Percentiles rank a stretch among this genome's conserved stretches.
These are phyloP conservation scores for Calycina marina DNA, from an alignment of 2,329 filamentous ascomycete species.

Conservation along the genomic window DNA sequence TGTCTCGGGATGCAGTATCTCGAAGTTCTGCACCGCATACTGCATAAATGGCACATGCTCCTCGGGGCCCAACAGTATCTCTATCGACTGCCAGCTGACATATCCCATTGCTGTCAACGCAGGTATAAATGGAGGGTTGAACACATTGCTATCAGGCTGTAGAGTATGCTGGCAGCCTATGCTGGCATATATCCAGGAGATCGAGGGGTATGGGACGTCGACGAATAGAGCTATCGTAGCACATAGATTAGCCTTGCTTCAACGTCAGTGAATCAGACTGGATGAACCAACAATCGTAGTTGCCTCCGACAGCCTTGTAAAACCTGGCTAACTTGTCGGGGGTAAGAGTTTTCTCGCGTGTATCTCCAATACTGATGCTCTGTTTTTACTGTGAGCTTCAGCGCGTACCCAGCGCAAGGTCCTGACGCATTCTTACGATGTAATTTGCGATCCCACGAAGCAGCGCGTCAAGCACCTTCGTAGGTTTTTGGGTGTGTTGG, in stretches of 20 bases:
- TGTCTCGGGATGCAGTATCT: conserved; percentile 60
- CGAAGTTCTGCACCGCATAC: conserved; percentile 63
- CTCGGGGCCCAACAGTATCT: conserved; percentile 74
- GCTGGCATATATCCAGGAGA: conserved; percentile 87
- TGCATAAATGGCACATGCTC: conserved; percentile 78
- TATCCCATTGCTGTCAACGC: conserved; percentile 75
- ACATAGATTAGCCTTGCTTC: conserved; percentile 9
- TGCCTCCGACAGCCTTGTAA: conserved; percentile 59
- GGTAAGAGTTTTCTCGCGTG: conserved; percentile 36
- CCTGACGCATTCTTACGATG: conserved; percentile 58
- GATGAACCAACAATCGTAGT: conserved; percentile 47
- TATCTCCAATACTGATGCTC: conserved; percentile 44
- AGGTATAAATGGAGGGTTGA: conserved; percentile 61
- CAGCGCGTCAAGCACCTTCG: conserved; percentile 50
- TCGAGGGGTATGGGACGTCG: conserved; percentile 52
- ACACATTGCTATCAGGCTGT: conserved; percentile 57
- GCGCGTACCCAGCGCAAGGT: not conserved
- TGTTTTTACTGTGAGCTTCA: conserved; percentile 19
- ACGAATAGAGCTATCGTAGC: conserved; percentile 52
- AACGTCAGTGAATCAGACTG: not conserved
- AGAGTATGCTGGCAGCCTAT: conserved; percentile 82
- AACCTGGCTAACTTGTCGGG: conserved; percentile 62
- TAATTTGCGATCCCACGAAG: conserved; percentile 52
- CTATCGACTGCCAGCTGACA: conserved; percentile 85
- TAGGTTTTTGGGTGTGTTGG: conserved; percentile 50